Evolutionary conservation across 257 asterid genomes (phyloP).

Genomic region (Echites panduratus): DNA sequence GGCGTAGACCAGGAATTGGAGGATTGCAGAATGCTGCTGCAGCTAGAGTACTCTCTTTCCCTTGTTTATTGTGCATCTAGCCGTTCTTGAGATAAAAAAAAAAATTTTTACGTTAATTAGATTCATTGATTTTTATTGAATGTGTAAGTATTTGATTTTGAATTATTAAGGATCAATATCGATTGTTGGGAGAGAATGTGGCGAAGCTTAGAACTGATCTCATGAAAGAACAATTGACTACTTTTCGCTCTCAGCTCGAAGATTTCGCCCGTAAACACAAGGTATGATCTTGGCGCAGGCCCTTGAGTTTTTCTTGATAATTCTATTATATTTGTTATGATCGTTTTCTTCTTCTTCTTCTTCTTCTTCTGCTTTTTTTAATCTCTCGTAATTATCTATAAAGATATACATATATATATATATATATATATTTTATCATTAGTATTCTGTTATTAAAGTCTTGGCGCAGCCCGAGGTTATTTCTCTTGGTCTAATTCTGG

Average conservation of each 20-base stretch:
- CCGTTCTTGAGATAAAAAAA: neutral
- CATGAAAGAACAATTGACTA: constrained; percentile 88
- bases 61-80: neutral
- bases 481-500: neutral
- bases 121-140: neutral
- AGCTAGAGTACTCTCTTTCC: constrained; percentile 61
- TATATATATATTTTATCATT: too few relatives aligned
- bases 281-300: constrained; percentile 31
- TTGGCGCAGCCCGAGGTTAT: neutral
- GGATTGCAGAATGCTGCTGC: constrained; percentile 93
- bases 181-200: constrained; percentile 87
- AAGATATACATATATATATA: too few relatives aligned
- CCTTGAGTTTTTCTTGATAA: neutral
- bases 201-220: constrained; percentile 93
- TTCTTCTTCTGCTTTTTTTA: too few relatives aligned
- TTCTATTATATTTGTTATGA: too few relatives aligned
- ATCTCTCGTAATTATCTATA: too few relatives aligned
- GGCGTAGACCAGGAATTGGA: constrained; percentile 93
- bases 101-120: neutral
- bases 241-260: constrained; percentile 94
- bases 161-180: constrained; percentile 65
- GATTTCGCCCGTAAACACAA: constrained; percentile 93
- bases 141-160: neutral
- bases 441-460: too few relatives aligned
- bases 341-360: neutral